Conservation (phyloP, 371 early-diverging fungal genomes). For the Entomophthora muscae region DNA sequence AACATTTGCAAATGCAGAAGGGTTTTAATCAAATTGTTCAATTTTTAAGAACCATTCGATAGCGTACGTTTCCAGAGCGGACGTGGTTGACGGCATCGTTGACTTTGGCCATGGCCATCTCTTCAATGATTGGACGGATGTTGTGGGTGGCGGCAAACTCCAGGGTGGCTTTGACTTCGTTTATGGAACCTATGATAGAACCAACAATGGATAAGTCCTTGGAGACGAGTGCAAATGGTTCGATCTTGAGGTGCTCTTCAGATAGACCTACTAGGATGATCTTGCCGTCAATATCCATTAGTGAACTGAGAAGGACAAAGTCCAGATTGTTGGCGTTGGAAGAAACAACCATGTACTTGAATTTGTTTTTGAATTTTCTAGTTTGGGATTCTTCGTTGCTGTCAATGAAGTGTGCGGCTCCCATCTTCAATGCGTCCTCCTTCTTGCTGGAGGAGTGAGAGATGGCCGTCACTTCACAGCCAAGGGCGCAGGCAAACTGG, state of each 20-base stretch:
- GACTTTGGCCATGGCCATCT: slow-evolving; percentile 32
- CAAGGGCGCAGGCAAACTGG: slow-evolving; percentile 40
- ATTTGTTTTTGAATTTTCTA: slow-evolving; percentile 11
- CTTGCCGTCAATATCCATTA: slow-evolving; percentile 34
- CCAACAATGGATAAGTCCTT: slow-evolving; percentile 34
- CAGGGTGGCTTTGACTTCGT: slow-evolving; percentile 39
- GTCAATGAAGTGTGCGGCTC: slow-evolving; percentile 36
- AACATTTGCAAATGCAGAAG: too few relatives aligned
- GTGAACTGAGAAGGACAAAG: slow-evolving; percentile 24
- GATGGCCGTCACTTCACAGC: slow-evolving; percentile 43
- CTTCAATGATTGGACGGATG: slow-evolving; percentile 46
- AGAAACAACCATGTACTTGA: slow-evolving; percentile 38
- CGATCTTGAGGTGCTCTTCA: slow-evolving; percentile 26
- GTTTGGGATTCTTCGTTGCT: slow-evolving; percentile 16
- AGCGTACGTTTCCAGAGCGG: too few relatives aligned
- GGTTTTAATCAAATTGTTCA: too few relatives aligned
- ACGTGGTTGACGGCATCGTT: too few relatives aligned
- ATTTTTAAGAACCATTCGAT: too few relatives aligned
- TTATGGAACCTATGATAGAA: slow-evolving; percentile 44
- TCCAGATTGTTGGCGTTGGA: slow-evolving; percentile 25
- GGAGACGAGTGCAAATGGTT: slow-evolving; percentile 21
- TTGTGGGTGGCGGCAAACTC: slow-evolving; percentile 43
- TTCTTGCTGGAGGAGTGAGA: slow-evolving; percentile 34
- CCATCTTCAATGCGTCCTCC: slow-evolving; percentile 44
- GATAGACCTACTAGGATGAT: slow-evolving; percentile 48